Evolutionary conservation across 108 stramenopile species (phyloP).

Genomic region (Asterionellopsis glacialis): DNA sequence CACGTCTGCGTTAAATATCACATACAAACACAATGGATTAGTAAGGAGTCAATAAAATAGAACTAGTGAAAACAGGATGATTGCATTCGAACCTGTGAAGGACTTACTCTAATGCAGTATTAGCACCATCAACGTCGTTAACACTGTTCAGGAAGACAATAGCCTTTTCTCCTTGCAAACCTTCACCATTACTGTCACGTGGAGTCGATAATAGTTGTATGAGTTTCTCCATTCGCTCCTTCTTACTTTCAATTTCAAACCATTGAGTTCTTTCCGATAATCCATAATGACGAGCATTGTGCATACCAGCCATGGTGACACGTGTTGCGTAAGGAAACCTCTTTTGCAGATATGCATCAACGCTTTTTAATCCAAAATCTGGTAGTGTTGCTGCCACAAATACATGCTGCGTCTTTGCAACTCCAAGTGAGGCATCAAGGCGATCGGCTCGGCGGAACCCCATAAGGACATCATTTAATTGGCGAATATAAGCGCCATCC

Average conservation of each 20-base stretch:
- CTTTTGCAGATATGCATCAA: slow-evolving; percentile 81
- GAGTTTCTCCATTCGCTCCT: slow-evolving; percentile 74
- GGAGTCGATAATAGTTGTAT: slow-evolving; percentile 49
- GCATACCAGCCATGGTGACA: slow-evolving; percentile 70
- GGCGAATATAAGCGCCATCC: slow-evolving; percentile 89
- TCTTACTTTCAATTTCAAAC: slow-evolving; percentile 65
- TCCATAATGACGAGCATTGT: slow-evolving; percentile 86
- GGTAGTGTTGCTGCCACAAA: slow-evolving; percentile 96
- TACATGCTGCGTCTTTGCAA: slow-evolving; percentile 66
- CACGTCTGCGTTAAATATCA: slow-evolving; percentile 19
- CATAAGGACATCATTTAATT: slow-evolving; percentile 86
- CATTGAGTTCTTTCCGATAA: slow-evolving; percentile 62
- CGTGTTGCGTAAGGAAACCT: slow-evolving; percentile 78
- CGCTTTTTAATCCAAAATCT: slow-evolving; percentile 85
- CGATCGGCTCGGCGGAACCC: slow-evolving; percentile 85
- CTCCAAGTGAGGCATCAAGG: slow-evolving; percentile 25
- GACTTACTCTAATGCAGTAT: slow-evolving; percentile 47
- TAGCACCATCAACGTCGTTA: slow-evolving; percentile 79
- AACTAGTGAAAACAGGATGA: background rate
- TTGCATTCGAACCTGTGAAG: background rate
- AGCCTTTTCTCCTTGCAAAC: slow-evolving; percentile 73
- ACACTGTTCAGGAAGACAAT: slow-evolving; percentile 88
- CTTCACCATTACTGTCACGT: slow-evolving; percentile 26
- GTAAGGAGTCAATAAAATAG: background rate
- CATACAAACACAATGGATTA: slow-evolving; percentile 1